Evolutionary conservation across 768 basidiomycete genomes (phyloP).

Genomic region (Paxillus ammoniavirescens): DNA sequence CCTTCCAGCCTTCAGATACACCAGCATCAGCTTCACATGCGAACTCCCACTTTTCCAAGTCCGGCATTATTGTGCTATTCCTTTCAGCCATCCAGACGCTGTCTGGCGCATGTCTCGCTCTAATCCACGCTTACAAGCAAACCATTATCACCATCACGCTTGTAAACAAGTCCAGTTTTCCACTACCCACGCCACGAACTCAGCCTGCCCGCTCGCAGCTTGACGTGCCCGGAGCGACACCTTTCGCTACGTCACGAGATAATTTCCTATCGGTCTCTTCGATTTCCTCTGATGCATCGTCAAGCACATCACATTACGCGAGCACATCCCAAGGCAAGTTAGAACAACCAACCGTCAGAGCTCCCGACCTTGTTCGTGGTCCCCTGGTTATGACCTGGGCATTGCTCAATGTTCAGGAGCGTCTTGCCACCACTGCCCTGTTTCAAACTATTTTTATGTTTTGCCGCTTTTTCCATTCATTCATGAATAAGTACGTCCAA

Average conservation of each 20-base stretch:
- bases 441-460: constrained; percentile 48
- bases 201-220: not conserved
- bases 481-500: constrained; percentile 55
- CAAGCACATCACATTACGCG: constrained; percentile 17
- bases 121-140: constrained; percentile 69
- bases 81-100: constrained; percentile 74
- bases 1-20: constrained; percentile 18
- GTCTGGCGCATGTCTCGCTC: constrained; percentile 64
- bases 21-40: constrained; percentile 26
- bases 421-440: constrained; percentile 47
- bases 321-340: constrained; percentile 2
- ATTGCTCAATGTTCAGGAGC: constrained; percentile 46
- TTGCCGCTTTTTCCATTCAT: constrained; percentile 45
- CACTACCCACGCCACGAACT: not conserved
- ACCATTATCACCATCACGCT: constrained; percentile 61
- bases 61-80: constrained; percentile 61
- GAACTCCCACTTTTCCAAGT: constrained; percentile 42
- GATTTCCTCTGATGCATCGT: constrained; percentile 26
- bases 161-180: constrained; percentile 46
- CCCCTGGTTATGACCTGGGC: constrained; percentile 47
- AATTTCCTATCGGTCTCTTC: constrained; percentile 3
- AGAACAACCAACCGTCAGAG: not conserved
- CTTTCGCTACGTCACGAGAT: constrained; percentile 4
- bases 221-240: not conserved
- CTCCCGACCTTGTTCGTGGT: constrained; percentile 40